A percentile compares a stretch with the other conserved stretches of the same genome.
Evolutionary conservation across 2,329 filamentous ascomycete species (phyloP).

Genomic region (Emmonsiellopsis sp.): DNA sequence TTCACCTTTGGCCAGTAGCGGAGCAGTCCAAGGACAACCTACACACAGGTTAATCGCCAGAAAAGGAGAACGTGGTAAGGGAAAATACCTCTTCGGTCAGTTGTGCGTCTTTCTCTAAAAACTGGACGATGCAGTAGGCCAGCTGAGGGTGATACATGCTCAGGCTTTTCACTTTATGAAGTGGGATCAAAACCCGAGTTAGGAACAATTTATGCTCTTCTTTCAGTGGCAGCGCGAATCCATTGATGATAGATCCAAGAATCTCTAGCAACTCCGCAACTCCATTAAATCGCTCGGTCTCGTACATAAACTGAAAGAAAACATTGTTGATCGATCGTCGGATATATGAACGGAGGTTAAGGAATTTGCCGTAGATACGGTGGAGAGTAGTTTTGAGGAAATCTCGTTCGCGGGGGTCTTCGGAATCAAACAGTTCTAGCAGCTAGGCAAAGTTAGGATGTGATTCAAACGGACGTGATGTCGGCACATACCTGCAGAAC

Average conservation of each 20-base stretch:
- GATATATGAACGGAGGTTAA: constrained; percentile 95
- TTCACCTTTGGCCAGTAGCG: constrained; percentile 99
- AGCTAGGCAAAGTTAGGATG: constrained; percentile 41
- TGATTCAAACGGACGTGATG: constrained; percentile 7
- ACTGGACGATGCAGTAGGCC: constrained; percentile 98
- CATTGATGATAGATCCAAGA: constrained; percentile 96
- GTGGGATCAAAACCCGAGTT: constrained; percentile 79
- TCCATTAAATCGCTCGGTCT: constrained; percentile 96
- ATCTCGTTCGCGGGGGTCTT: constrained; percentile 91
- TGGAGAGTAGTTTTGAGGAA: constrained; percentile 97
- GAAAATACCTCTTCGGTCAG: constrained; percentile 81
- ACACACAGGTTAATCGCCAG: neutral
- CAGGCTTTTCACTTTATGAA: constrained; percentile 97
- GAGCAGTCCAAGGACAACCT: constrained; percentile 88
- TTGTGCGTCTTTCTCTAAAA: constrained; percentile 93
- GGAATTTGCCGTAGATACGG: constrained; percentile 96
- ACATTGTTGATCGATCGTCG: constrained; percentile 98
- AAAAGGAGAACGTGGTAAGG: neutral
- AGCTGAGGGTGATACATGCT: constrained; percentile 99
- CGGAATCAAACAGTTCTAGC: constrained; percentile 95
- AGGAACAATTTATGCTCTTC: constrained; percentile 98
- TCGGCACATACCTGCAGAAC: constrained; percentile 58
- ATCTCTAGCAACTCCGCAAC: constrained; percentile 96
- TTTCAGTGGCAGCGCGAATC: constrained; percentile 90
- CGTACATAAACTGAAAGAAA: constrained; percentile 99